Conservation (phyloP, 2,329 filamentous ascomycete species). For the Penicillium crustosum region DNA sequence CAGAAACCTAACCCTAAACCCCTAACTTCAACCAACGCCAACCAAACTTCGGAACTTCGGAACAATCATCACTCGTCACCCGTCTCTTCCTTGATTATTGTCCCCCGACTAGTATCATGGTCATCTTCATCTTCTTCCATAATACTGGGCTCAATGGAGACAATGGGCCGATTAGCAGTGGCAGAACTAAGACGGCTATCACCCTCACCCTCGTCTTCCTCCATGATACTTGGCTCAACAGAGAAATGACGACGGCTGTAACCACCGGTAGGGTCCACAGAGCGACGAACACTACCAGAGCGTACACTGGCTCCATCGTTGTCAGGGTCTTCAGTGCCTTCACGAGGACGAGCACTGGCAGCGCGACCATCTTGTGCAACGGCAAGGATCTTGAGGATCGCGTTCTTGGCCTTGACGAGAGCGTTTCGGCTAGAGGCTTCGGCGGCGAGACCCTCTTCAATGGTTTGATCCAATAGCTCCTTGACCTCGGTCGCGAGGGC, state of each 20-base stretch:
- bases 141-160: constrained; percentile 39
- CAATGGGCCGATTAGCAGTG: constrained; percentile 20
- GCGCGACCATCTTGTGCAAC: constrained; percentile 50
- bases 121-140: constrained; percentile 42
- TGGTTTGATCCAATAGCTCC: constrained; percentile 58
- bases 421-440: constrained; percentile 48
- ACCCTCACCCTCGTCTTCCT: constrained; percentile 37
- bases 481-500: constrained; percentile 55
- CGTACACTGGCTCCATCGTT: constrained; percentile 34
- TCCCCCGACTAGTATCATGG: constrained; percentile 32
- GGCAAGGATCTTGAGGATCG: constrained; percentile 43
- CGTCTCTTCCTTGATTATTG: constrained; percentile 35
- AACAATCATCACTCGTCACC: constrained; percentile 30
- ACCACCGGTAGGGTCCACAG: constrained; percentile 30
- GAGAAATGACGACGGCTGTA: constrained; percentile 29
- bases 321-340: constrained; percentile 34
- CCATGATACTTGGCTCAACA: constrained; percentile 40
- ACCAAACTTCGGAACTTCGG: constrained; percentile 6
- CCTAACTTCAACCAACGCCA: constrained; percentile 15
- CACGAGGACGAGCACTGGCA: constrained; percentile 34
- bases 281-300: constrained; percentile 32
- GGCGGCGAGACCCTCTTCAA: constrained; percentile 47
- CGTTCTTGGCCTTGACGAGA: constrained; percentile 48
- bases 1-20: constrained; percentile 11
- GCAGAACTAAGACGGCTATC: constrained; percentile 30